phyloP scores from a whole-genome alignment of 177 flowering plant species.

The Vitis hybrid region DNA sequence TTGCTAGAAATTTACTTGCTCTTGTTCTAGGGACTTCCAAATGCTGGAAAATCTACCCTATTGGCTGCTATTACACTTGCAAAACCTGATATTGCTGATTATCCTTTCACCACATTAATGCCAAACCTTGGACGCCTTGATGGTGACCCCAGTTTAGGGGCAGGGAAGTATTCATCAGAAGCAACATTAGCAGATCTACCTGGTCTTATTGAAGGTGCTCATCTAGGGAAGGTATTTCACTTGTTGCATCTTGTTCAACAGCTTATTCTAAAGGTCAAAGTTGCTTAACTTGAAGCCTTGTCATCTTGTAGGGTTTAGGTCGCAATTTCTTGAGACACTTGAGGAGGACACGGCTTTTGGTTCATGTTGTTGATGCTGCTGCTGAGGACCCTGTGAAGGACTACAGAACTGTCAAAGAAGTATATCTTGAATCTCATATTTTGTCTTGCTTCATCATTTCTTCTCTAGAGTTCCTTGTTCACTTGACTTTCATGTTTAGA shows the following conservation, averaged over 20 bases:
- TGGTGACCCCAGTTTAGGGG: conserved; percentile 91
- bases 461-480: neutral
- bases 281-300: conserved; percentile 1
- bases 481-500: neutral
- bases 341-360: conserved; percentile 83
- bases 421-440: conserved; percentile 25
- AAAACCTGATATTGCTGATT: conserved; percentile 94
- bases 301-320: conserved; percentile 79
- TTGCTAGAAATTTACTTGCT: neutral
- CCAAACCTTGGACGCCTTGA: conserved; percentile 97
- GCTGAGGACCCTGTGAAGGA: conserved; percentile 79
- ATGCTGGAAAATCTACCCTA: conserved; percentile 98
- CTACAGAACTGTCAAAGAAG: conserved; percentile 89
- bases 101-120: conserved; percentile 98
- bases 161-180: conserved; percentile 75
- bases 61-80: conserved; percentile 87
- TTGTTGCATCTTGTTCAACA: neutral
- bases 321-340: conserved; percentile 94
- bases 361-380: conserved; percentile 96
- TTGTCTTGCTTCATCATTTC: neutral
- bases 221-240: conserved; percentile 83
- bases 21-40: conserved; percentile 85
- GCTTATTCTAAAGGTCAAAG: neutral
- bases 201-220: conserved; percentile 99
- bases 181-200: conserved; percentile 98